A percentile compares a stretch with the other conserved stretches of the same genome.
These are phyloP conservation scores for Nakataea oryzae DNA, from an alignment of 2,329 filamentous ascomycete genomes.

Conservation along the genomic window DNA sequence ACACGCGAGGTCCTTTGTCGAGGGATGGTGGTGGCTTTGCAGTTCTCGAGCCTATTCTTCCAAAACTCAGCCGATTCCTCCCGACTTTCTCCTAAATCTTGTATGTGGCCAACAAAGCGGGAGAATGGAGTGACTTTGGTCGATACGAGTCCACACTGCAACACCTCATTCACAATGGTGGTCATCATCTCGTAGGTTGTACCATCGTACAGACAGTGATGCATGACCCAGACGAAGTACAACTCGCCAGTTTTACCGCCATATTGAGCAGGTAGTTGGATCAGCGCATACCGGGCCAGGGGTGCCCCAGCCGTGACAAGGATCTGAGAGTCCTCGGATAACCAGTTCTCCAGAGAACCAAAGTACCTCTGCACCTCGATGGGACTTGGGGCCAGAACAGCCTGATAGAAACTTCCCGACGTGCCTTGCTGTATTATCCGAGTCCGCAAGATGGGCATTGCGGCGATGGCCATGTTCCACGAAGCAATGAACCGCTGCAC, in stretches of 20 bases:
- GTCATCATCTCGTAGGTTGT: too few relatives aligned
- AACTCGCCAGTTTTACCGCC: too few relatives aligned
- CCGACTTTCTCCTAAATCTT: too few relatives aligned
- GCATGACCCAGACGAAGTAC: neutral
- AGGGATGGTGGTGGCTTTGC: neutral
- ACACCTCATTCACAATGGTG: too few relatives aligned
- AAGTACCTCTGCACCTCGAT: neutral
- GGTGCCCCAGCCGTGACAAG: neutral
- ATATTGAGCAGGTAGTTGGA: neutral
- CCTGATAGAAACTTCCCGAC: neutral
- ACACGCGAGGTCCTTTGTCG: neutral
- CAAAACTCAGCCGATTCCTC: neutral
- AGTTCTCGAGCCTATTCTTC: neutral
- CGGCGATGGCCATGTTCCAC: neutral
- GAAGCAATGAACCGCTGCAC: neutral
- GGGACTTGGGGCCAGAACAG: neutral
- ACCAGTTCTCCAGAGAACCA: neutral
- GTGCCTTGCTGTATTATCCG: neutral
- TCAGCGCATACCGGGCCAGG: neutral
- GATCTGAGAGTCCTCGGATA: neutral
- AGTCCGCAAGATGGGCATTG: neutral
- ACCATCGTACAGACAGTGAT: constrained; percentile 1
- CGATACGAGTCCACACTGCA: too few relatives aligned
- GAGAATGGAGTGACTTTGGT: too few relatives aligned
- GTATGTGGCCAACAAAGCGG: too few relatives aligned